Evolutionary conservation across 768 basidiomycete genomes (phyloP).

Genomic region (Phylloporus sp.): DNA sequence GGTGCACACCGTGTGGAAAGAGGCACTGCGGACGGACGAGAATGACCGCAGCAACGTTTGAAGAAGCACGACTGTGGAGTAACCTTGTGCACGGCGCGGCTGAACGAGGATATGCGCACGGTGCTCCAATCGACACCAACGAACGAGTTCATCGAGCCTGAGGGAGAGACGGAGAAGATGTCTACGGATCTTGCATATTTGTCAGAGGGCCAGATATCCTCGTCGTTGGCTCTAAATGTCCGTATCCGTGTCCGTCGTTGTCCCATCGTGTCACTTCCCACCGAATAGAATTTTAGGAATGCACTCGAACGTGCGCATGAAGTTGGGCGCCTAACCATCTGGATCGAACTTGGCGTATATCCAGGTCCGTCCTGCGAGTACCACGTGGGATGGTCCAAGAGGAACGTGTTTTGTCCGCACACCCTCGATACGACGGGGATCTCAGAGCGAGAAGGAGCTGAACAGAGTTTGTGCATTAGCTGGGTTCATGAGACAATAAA

Average conservation of each 20-base stretch:
- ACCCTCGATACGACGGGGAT: constrained; percentile 49
- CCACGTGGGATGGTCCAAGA: constrained; percentile 12
- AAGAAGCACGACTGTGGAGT: not conserved
- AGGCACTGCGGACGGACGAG: constrained; percentile 1
- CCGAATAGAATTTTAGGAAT: not conserved
- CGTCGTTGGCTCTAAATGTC: not conserved
- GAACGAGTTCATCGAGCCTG: not conserved
- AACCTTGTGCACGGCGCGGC: not conserved
- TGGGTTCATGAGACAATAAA: constrained; percentile 48
- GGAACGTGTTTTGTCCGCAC: constrained; percentile 41
- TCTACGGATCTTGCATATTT: not conserved
- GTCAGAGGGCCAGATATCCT: not conserved
- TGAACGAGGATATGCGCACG: constrained; percentile 5
- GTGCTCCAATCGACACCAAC: not conserved
- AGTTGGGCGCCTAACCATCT: not conserved
- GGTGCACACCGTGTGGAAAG: not conserved
- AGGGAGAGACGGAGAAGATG: not conserved
- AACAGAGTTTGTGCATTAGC: constrained; percentile 22
- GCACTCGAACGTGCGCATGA: not conserved
- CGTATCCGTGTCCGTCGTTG: not conserved
- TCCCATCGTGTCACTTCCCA: not conserved
- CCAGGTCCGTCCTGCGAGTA: not conserved
- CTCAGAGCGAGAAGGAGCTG: constrained; percentile 10
- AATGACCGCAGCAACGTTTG: not conserved
- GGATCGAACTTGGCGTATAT: not conserved